These are phyloP conservation scores for Physaria fendleri DNA, from an alignment of 345 rosid genomes.

Conservation along the genomic window DNA sequence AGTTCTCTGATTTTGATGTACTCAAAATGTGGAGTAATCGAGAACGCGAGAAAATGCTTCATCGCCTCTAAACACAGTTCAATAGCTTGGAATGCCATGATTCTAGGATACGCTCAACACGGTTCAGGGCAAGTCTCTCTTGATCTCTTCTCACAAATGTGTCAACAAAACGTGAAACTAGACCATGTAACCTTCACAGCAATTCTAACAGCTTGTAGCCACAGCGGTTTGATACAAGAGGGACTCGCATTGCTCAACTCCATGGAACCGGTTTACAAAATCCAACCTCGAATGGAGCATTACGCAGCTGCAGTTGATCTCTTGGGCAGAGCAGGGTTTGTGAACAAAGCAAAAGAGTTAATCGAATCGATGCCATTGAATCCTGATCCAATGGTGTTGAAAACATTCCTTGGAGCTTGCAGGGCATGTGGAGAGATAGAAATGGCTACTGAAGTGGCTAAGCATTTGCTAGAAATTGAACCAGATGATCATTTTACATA, in stretches of 20 bases:
- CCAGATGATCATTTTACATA: constrained; percentile 77
- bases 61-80: constrained; percentile 42
- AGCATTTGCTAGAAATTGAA: constrained; percentile 48
- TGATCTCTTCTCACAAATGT: constrained; percentile 55
- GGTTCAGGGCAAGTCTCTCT: constrained; percentile 53
- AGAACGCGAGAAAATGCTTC: constrained; percentile 54
- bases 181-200: constrained; percentile 77
- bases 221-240: constrained; percentile 52
- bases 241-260: constrained; percentile 47
- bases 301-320: constrained; percentile 76
- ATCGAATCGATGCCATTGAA: constrained; percentile 57
- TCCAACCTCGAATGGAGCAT: constrained; percentile 67
- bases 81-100: constrained; percentile 63
- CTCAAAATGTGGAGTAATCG: constrained; percentile 65
- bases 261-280: constrained; percentile 52
- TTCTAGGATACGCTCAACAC: constrained; percentile 76
- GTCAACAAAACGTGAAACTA: constrained; percentile 39
- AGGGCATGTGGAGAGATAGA: constrained; percentile 60
- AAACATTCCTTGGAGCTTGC: constrained; percentile 68
- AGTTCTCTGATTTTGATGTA: constrained; percentile 73
- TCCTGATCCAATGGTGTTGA: constrained; percentile 69
- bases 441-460: constrained; percentile 56
- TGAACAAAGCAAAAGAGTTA: constrained; percentile 45
- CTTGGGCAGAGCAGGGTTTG: constrained; percentile 58
- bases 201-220: constrained; percentile 72